Base-by-base conservation (phyloP, 306 rosid genomes). In the Gastrolobium villosum region DNA sequence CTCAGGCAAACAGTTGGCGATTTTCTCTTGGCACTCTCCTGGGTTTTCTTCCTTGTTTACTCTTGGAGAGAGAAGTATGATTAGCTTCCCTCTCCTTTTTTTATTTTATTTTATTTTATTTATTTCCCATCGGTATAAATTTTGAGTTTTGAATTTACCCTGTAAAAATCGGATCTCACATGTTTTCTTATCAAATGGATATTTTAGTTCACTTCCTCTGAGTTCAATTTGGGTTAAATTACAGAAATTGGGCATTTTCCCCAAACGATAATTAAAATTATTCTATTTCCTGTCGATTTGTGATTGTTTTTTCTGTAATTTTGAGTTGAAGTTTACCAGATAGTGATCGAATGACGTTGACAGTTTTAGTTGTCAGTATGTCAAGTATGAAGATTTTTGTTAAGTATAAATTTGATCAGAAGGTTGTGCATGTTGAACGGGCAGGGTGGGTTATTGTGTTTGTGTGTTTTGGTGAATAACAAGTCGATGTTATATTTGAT, bases 21-120 rank as follows among this genome's bases (percentile, higher is more conserved):
- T 45, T 54, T 88, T 34, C 67, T 94, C 5, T 86, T 94, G 86
- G 94, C 93, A 0, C 79, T 86, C 40, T 94, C 98, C 0, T 94
- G 98, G 98, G 88, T 94, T 32, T 92, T 88, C 89, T 89, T 92
- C 56, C 92, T 94, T 31, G 84, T 92, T 72, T 92, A 83, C 86
- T 90, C 97, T 6, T 94, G 98, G 98, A 84, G 97, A 78, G 97
- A 94, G 81, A 94, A 92, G 91, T 94, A 94, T 70, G 98, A 94
- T 79, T 61, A 59, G 34, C 49, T 56, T 54, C 35, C 13, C 14
- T 15, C 43, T 53, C 48, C 7, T 37, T 6, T 35, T 31, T 68
- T 60, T 26, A 5, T 4, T 35, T 73, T 13, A 6, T 56, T 28
- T 48, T 2, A 1, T 2, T 35, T 10, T 5, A 63, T 63, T 65